phyloP scores from a whole-genome alignment of 345 rosid species.

The Melaleuca quinquenervia region DNA sequence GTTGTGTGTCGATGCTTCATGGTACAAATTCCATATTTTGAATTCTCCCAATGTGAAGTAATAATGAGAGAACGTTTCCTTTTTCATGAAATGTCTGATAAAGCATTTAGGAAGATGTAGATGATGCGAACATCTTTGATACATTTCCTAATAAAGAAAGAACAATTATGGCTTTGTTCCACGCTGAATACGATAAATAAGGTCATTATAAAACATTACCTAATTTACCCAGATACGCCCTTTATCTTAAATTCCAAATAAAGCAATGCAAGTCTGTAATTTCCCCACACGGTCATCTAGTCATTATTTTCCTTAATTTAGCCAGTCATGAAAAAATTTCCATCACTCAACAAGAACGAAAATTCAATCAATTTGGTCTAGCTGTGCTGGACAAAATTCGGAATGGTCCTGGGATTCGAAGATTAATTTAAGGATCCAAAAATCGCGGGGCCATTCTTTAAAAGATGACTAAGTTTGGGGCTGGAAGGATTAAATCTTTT shows the following conservation, averaged over 20 bases:
- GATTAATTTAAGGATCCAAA: background rate
- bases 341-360: background rate
- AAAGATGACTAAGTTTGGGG: background rate
- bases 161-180: background rate
- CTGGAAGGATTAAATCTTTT: background rate
- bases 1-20: background rate
- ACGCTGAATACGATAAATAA: background rate
- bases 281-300: background rate
- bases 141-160: background rate
- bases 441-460: background rate
- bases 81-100: background rate
- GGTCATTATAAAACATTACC: background rate
- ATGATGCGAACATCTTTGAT: background rate
- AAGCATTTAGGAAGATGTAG: background rate
- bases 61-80: background rate
- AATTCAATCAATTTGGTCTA: background rate
- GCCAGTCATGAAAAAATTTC: background rate
- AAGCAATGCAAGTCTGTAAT: background rate
- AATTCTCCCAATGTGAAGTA: background rate
- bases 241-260: background rate
- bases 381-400: background rate
- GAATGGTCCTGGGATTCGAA: background rate
- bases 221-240: background rate
- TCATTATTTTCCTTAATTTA: background rate
- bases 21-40: background rate